Evolutionary conservation across 495 filamentous ascomycete genomes (phyloP).

Genomic region (Aspergillus asperescens): DNA sequence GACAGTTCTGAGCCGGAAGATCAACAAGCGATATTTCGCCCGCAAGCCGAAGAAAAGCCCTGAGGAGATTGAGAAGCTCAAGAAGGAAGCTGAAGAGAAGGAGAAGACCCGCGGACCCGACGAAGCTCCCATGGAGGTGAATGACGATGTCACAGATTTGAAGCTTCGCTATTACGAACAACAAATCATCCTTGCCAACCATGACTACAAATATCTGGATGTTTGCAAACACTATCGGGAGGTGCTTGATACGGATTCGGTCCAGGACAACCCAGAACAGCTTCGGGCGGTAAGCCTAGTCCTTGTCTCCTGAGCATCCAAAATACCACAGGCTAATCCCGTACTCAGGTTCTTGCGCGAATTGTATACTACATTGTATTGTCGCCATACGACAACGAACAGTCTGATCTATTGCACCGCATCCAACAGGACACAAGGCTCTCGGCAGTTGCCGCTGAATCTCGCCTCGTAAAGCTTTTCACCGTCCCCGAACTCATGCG

Average conservation of each 20-base stretch:
- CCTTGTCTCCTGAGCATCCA: neutral
- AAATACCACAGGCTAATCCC: conserved; percentile 5
- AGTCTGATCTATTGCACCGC: conserved; percentile 93
- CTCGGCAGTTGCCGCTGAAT: conserved; percentile 63
- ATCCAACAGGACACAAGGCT: conserved; percentile 65
- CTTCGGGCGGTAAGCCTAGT: conserved; percentile 65
- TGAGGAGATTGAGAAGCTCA: conserved; percentile 82
- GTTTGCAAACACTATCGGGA: conserved; percentile 96
- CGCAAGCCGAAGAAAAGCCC: conserved; percentile 83
- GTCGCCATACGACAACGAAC: conserved; percentile 95
- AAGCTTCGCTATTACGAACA: conserved; percentile 96
- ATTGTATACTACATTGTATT: conserved; percentile 97
- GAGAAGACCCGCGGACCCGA: conserved; percentile 65
- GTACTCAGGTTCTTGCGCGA: conserved; percentile 67
- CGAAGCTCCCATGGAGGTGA: conserved; percentile 66
- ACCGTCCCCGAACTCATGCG: conserved; percentile 96
- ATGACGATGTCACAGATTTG: conserved; percentile 91
- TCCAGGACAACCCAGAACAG: conserved; percentile 81
- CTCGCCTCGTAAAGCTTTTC: conserved; percentile 82
- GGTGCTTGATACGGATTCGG: conserved; percentile 89
- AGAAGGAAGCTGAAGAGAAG: conserved; percentile 75
- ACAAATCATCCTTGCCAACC: conserved; percentile 89
- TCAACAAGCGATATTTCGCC: conserved; percentile 85
- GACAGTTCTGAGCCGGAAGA: conserved; percentile 89
- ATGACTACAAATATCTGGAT: conserved; percentile 94